Base-by-base conservation (phyloP, 345 rosid genomes). In the Arabidopsis suecica region DNA sequence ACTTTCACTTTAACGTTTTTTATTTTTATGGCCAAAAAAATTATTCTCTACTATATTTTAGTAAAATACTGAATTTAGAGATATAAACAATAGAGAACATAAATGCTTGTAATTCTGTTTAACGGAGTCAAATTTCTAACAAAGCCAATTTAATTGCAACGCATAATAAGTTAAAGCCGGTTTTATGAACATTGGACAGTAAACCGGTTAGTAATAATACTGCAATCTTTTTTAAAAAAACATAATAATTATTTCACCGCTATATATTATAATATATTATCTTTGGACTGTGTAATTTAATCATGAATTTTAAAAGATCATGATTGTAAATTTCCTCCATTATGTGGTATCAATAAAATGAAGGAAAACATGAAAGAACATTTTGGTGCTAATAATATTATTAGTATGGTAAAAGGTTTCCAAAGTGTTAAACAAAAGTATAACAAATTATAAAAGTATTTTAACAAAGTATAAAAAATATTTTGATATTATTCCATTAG, bases 221-320 rank as follows among this genome's bases (percentile, higher is more conserved):
- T 41, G 47, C 56, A 54, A 37, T 47, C 6, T 25, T 9, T 25
- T 61, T 34, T 40, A 9, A 3, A 10, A 16, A 9, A 66, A 59
- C 73, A 68, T 40, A 38, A 75, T 75, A 18, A 68, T 59, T 16
- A 66, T 66, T 8, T 12, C 36, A 18, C 11, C 2, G 61, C 4
- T 40, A 40, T 75, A 38, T 47, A 59, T 40, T 67, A 75, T 47
- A 59, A 50, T 67, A 75, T 60, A 49, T 66, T 60, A 66, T 66
- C 61, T 56, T 45, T 47, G n/a, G 41, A 45, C 5, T 34, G 37
- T 73, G 38, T 34, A 22, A 44, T 65, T 48, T 74, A 57, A 74
- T 66, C 61, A 74, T 74, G 59, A 48, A 51, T 66, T 74, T 28
- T 28, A 28, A 9, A 40, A 58, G 5, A 47, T 66, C 34, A 74